Base-by-base conservation (phyloP, 2,329 filamentous ascomycete genomes). In the Clarireedia monteithiana region DNA sequence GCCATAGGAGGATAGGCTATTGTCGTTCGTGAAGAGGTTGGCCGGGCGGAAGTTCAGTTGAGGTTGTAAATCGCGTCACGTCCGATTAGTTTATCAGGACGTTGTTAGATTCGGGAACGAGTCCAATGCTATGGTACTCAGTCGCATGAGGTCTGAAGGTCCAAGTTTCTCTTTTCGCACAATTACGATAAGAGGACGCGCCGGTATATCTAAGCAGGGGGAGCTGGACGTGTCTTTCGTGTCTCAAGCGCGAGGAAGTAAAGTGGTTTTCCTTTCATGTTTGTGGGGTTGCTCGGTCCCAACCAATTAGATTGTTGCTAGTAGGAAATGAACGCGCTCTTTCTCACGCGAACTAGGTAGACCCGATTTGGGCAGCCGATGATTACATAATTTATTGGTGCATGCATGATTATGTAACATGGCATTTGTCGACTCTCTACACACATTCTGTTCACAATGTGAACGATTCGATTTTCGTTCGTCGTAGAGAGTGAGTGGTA, bases 1-100 rank as follows among this genome's bases (percentile, higher is more conserved):
- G 65, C 65, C 64, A 66, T 66, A 55, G 49, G 47, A 60, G 56
- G 34, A 45, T 57, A 50, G 17, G 47, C 30, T 34, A 55, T 52
- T 39, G 40, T 49, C 34, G 10, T 45, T 48, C 26, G 12, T 24
- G 10, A 34, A 51, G 14, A 48, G 49, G 12, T 36, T 30, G 36
- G 20, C 12, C 26, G 36, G 14, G 23, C 10, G 17, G 17, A 42
- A 42, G 20, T 40, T 53, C 45, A 30, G 24, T 26, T 30, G 17
- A 23, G 47, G 26, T 48, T 54, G 36, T 17, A 5, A 51, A 53
- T 59, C 55, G 57, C 57, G 57, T 62, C 47, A 47, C 55, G 45
- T 27, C 24, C 45, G 36, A 30, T 23, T 27, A 15, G 14, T 24
- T 4, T 40, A 6, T 44, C 39, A 26, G 39, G 20, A 42, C 39